Evolutionary conservation across 1,284 basidiomycete species (phyloP), one percentile per base, ranked within the genome.

Genomic region (Cronartium ribicola): DNA sequence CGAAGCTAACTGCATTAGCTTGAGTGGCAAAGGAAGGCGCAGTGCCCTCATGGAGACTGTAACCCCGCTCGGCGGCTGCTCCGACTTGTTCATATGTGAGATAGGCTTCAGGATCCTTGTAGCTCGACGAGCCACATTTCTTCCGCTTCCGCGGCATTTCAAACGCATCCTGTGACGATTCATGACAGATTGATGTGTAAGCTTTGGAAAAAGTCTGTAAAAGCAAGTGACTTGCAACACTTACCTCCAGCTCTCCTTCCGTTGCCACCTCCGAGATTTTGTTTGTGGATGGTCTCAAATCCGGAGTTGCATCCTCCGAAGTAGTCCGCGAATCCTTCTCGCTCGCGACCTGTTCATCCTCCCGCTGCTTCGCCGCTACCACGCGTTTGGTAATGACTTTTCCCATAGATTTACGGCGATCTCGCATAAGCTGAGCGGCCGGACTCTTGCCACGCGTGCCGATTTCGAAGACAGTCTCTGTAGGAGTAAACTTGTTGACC

Each of bases 391-490:
- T 78, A 17, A 78, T 77, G 77, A 77, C 80, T 69, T 88, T 90
- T 39, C 83, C 84, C 77, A 96, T 83, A 7, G 90, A 89, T 80
- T 88, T 90, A 77, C 94, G 84, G 17, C 95, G 85, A 77, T 91
- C 88, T 81, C 91, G 90, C 95, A 98, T 98, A 76, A 98, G 82
- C 22, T 85, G 83, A 2, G 88, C 86, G 7, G 85, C 86, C 3
- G 86, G 84, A 77, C 85, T 85, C 46, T 88, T 89, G 0, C 90
- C 89, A 76, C 89, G 87, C 1, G 85, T 85, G 0, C 91, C 92
- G 36, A 96, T 85, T 82, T 98, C 95, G 75, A 98, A 90, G 39
- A 98, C 89, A 0, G 95, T 98, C 82, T 98, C 95, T 0, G 84
- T 81, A 4, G 95, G 95, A 36, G 85, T 86, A 84, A 97, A 98